Base-by-base conservation (phyloP, 1,139 yeast species). In the Kazachstania sp. region DNA sequence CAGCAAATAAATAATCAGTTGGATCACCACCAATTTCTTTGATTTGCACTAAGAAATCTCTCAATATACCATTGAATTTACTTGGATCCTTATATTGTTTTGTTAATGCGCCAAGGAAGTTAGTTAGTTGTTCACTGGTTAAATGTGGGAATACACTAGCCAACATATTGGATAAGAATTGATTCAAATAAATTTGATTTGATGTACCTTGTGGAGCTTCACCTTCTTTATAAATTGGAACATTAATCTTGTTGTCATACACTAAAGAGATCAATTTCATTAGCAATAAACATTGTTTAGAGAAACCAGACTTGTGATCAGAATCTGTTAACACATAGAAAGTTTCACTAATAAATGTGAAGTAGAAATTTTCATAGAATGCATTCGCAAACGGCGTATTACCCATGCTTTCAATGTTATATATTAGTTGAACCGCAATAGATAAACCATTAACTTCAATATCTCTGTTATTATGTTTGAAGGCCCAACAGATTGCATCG, bases 401-500 rank as follows among this genome's bases (percentile, higher is more conserved):
- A 8, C 87, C 86, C 54, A 86, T 71, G 50, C 77, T 79, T 54
- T 90, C 95, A 54, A 86, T 90, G 65, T 92, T 92, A 57, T 79
- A 79, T 53, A 90, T 75, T 55, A 92, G 74, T 61, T 90, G 97
- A 51, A 83, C 72, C 37, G 94, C 86, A 54, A 90, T 75, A 39
- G 82, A 78, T 58, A 92, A 77, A 37, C 97, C 97, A 47, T 83
- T 83, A 52, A 85, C 90, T 68, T 92, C 97, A 47, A 92, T 97
- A 51, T 88, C 97, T 67, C 97, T 79, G 67, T 90, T 87, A 60
- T 90, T 94, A 66, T 92, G 98, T 69, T 92, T 92, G 66, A 94
- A 86, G 0, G 97, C 97, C 98, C 98, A 92, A 61, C 94, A 74
- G 43, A 95, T 90, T 1, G 97, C 95, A 68, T 87, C 92, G 54